Evolutionary conservation across 176 grass and related monocot genomes (phyloP).

Genomic region (Areca catechu): DNA sequence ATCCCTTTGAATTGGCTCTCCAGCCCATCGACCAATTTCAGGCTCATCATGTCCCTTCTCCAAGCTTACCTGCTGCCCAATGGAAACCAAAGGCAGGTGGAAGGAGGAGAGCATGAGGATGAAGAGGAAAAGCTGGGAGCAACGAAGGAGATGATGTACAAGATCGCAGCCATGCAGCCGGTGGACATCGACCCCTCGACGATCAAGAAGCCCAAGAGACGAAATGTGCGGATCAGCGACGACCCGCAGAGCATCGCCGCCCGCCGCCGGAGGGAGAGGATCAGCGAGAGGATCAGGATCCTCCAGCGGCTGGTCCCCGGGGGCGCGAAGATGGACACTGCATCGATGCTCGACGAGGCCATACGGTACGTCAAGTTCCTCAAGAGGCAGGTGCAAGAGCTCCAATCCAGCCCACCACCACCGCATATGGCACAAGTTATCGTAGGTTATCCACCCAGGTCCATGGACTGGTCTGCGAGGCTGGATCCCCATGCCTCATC

Average conservation of each 20-base stretch:
- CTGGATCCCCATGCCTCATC: constrained; percentile 37
- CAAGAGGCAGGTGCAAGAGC: constrained; percentile 76
- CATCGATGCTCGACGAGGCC: constrained; percentile 88
- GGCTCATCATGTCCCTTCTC: neutral
- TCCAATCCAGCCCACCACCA: constrained; percentile 30
- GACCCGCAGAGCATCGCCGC: constrained; percentile 87
- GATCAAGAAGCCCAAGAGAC: constrained; percentile 64
- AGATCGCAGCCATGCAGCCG: constrained; percentile 86
- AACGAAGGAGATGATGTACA: constrained; percentile 99
- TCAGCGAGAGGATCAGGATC: constrained; percentile 89
- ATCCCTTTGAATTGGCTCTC: constrained; percentile 19
- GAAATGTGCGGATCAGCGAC: constrained; percentile 89
- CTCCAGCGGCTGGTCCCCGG: constrained; percentile 84
- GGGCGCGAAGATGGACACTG: constrained; percentile 97
- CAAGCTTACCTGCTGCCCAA: constrained; percentile 16
- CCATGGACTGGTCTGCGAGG: constrained; percentile 27
- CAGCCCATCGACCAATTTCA: constrained; percentile 29
- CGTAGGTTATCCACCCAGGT: constrained; percentile 14
- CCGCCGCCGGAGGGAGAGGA: constrained; percentile 77
- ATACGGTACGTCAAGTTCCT: constrained; percentile 96
- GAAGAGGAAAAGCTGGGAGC: constrained; percentile 62
- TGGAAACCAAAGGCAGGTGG: no score
- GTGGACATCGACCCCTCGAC: constrained; percentile 89
- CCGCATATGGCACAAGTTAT: neutral
- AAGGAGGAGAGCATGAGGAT: no score